Evolutionary conservation across 495 filamentous ascomycete genomes (phyloP), one percentile per base, ranked within the genome.

Genomic region (Corynascus novoguineensis): DNA sequence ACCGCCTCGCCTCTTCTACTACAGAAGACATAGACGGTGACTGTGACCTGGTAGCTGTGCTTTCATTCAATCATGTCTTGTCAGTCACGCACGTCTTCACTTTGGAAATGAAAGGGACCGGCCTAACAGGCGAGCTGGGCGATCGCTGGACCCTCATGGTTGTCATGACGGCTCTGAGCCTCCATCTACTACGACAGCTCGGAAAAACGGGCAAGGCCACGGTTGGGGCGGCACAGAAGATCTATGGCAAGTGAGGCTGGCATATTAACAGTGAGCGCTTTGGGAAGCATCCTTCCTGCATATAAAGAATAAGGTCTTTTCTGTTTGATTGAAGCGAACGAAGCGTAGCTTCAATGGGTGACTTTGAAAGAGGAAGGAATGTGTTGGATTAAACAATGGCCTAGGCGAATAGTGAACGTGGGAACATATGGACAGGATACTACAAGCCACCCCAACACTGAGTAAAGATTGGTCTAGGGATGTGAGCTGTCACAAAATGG

Each of bases 121-220:
- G 42, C 14, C 25, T 15, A 19, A 46, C 42, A 6, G 58, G 58
- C 8, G 48, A 27, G 24, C 38, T 64, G 29, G 53, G 61, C 11
- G 53, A 57, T 12, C 47, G 61, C 15, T 60, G 58, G 58, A 31
- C 49, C 1, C 35, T 64, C 9, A 60, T 60, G 58, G 53, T 54
- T 21, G 45, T 60, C 0, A 41, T 29, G 3, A 64, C 58, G 11
- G 44, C 61, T 1, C 31, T 59, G 34, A 22, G 53, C 28, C 22
- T 60, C 5, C 50, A 38, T 19, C 46, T 14, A n/a, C 27, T 60
- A n/a, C 57, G 47, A 4, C 15, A 4, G 22, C 12, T 19, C 14
- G 57, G 56, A 15, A 55, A 49, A 42, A 60, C 57, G 9, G 49
- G n/a, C 21, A 63, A 60, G 32, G 24, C 25, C 22, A 44, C 38